Evolutionary conservation across 176 grass and related monocot species (phyloP), one percentile per base, ranked within the genome.

Genomic region (Eremochloa ophiuroides): DNA sequence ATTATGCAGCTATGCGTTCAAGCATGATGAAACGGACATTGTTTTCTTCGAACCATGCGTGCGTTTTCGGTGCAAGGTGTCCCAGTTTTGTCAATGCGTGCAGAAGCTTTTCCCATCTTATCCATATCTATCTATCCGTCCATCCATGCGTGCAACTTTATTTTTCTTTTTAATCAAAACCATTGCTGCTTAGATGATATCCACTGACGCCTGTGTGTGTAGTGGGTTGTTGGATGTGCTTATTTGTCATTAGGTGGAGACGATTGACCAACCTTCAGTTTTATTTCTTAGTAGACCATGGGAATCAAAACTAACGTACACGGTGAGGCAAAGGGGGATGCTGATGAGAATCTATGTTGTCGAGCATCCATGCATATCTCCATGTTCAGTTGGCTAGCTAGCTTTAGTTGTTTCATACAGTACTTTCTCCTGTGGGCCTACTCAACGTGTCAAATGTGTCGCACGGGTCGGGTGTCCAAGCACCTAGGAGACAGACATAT

Each of bases 221-320:
- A 87, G 81, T 88, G 82, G 76, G 82, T 84, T 74, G 87, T 84
- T 88, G 86, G 68, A 40, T 73, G 56, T 68, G 68, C 58, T 73
- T 63, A 22, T 40, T 80, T 80, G 39, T 50, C 48, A 34, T 62
- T 31, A 62, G 64, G 53, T 53, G 51, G 50, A 44, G 28, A 46
- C 18, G 67, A 27, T 70, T 70, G 67, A 70, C 67, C 39, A 42
- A 66, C 41, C 40, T 1, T 4, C 10, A 63, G 58, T 77, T 44
- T 44, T 61, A 56, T 53, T 22, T 20, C 17, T 22, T 60, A 23
- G 12, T 35, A 27, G 35, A 17, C 56, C 10, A 56, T 47, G 41
- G 34, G 61, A 71, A 53, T 62, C 34, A 74, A 15, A 20, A 15
- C 15, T 26, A 40, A 27, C 62, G 60, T 69, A 23, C 26, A 42